A percentile compares a stretch with the other conserved stretches of the same genome.
These are phyloP conservation scores for Stenogyne calaminthoides DNA, from an alignment of 305 asterid species.

Conservation along the genomic window DNA sequence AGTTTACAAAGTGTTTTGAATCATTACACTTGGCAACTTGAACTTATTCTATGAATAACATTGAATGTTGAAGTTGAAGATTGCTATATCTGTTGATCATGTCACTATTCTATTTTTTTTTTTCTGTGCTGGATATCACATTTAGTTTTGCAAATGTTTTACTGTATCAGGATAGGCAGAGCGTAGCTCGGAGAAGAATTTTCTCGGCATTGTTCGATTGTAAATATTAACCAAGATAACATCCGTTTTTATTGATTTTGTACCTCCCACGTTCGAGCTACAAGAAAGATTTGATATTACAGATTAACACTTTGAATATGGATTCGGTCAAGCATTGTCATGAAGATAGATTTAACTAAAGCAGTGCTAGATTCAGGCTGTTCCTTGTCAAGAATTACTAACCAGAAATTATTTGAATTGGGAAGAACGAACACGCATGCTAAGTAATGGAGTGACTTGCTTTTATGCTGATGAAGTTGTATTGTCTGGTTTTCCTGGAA, in stretches of 20 bases:
- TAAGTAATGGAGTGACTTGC: slow-evolving; percentile 24
- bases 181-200: slow-evolving; percentile 16
- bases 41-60: slow-evolving; percentile 3
- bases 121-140: slow-evolving; percentile 11
- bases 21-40: slow-evolving; percentile 7
- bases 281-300: slow-evolving; percentile 18
- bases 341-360: slow-evolving; percentile 38
- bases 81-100: slow-evolving; percentile 13
- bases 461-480: slow-evolving; percentile 28
- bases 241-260: background rate
- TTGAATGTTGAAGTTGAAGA: background rate
- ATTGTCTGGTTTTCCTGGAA: slow-evolving; percentile 16
- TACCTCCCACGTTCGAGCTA: slow-evolving; percentile 1
- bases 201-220: slow-evolving; percentile 20
- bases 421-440: slow-evolving; percentile 23
- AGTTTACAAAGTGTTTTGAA: background rate
- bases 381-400: slow-evolving; percentile 29
- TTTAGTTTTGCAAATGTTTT: slow-evolving; percentile 25
- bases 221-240: slow-evolving; percentile 6
- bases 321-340: slow-evolving; percentile 26
- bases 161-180: slow-evolving; percentile 36
- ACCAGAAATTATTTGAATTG: slow-evolving; percentile 4
- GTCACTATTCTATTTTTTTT: slow-evolving; percentile 21
- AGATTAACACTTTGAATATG: slow-evolving; percentile 21
- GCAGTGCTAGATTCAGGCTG: slow-evolving; percentile 27